Conservation (phyloP, 306 rosid genomes). For the Lotus japonicus region DNA sequence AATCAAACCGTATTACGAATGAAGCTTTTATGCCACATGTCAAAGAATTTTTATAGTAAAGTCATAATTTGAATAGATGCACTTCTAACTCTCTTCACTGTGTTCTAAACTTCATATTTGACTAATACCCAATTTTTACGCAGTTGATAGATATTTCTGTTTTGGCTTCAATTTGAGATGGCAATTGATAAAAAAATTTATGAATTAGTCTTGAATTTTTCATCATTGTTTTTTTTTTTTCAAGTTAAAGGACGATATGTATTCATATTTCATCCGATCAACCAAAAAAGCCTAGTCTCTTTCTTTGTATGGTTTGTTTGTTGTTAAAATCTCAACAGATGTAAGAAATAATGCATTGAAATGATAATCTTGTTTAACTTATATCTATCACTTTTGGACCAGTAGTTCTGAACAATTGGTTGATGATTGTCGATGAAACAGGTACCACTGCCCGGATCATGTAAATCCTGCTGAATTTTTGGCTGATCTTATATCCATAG, state of each 20-base stretch:
- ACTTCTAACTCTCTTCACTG: background rate
- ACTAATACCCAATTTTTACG: background rate
- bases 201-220: background rate
- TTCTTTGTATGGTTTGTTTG: background rate
- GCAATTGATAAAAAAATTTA: background rate
- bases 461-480: slow-evolving; percentile 91
- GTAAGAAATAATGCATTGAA: slow-evolving; percentile 2
- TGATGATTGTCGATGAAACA: slow-evolving; percentile 35
- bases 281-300: background rate
- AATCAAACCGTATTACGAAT: background rate
- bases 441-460: slow-evolving; percentile 80
- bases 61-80: background rate
- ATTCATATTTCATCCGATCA: background rate
- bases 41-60: background rate
- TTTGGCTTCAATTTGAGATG: background rate
- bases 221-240: slow-evolving; percentile 3
- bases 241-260: background rate
- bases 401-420: slow-evolving; percentile 10
- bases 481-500: slow-evolving; percentile 92
- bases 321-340: slow-evolving; percentile 3
- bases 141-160: slow-evolving; percentile 1
- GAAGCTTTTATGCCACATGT: background rate
- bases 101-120: background rate
- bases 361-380: slow-evolving; percentile 3
- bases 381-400: background rate